Base-by-base conservation (phyloP, 768 basidiomycete genomes). In the Serendipita sp. region DNA sequence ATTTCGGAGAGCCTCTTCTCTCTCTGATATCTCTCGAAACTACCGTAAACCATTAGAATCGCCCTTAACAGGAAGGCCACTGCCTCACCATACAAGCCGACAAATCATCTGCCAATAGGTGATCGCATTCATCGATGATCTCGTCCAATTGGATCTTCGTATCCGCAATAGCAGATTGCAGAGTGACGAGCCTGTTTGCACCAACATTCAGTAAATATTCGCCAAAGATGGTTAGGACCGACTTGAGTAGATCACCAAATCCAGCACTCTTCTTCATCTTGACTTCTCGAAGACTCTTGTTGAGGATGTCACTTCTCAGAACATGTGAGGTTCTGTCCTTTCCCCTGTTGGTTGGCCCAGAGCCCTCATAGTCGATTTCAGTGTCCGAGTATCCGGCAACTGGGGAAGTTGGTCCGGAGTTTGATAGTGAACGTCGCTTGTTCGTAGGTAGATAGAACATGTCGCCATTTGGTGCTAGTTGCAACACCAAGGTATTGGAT, bases 191-290 rank as follows among this genome's bases (percentile, higher is more conserved):
- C 67, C 79, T 79, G 65, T 60, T 32, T 18, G 16, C 52, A 15
- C 34, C 44, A 64, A 45, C n/a, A 54, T 3, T 36, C 16, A 54
- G 32, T 46, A 62, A 41, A 41, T 7, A 5, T 5, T 41, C 38
- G 47, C 66, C 44, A 3, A 13, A 54, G 51, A 35, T 56, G n/a
- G 54, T 45, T 44, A 34, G 28, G 32, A 73, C 83, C 66, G 66
- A 91, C 89, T 83, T 84, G 70, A 85, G 80, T 23, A 91, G 75
- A 67, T 88, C 86, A 65, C 88, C 84, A 78, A 80, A 85, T 10
- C 73, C 77, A 8, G 84, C 81, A 3, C 83, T 86, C 69, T 76
- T 81, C 41, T 73, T 72, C 74, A 74, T 75, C 47, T 70, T 65
- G 4, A 72, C 74, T 65, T 75, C 74, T 44, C 73, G 63, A 68